Evolutionary conservation across 148 eudicot species (phyloP).

Genomic region (Chenopodium formosanum): DNA sequence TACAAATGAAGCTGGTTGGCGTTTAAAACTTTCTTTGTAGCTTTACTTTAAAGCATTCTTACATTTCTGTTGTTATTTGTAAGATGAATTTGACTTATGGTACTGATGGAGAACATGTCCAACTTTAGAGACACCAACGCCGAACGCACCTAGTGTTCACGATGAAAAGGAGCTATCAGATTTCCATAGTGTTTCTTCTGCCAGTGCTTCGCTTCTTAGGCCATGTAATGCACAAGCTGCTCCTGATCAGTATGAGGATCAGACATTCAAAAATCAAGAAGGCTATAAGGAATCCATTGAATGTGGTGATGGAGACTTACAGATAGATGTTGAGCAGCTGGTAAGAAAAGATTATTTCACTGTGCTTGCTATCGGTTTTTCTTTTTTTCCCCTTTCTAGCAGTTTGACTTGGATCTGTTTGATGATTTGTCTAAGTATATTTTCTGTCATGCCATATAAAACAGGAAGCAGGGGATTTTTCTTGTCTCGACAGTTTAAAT

Average conservation of each 20-base stretch:
- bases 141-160: constrained; percentile 24
- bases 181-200: constrained; percentile 25
- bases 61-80: neutral
- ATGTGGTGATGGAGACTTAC: constrained; percentile 21
- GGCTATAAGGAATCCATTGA: neutral
- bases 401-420: constrained; percentile 6
- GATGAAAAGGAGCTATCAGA: constrained; percentile 23
- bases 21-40: neutral
- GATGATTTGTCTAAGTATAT: constrained; percentile 22
- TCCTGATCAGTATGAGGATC: constrained; percentile 1
- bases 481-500: constrained; percentile 40
- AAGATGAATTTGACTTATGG: constrained; percentile 13
- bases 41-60: neutral
- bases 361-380: neutral
- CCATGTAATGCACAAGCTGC: constrained; percentile 23
- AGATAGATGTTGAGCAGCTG: constrained; percentile 30
- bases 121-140: constrained; percentile 27
- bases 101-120: constrained; percentile 20
- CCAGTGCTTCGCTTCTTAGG: constrained; percentile 23
- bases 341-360: constrained; percentile 9
- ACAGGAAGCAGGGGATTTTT: constrained; percentile 48
- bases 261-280: constrained; percentile 8
- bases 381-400: neutral
- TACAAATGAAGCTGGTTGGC: neutral
- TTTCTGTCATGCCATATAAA: neutral